phyloP scores from a whole-genome alignment of 1,284 basidiomycete species.

The Mycena sp. region DNA sequence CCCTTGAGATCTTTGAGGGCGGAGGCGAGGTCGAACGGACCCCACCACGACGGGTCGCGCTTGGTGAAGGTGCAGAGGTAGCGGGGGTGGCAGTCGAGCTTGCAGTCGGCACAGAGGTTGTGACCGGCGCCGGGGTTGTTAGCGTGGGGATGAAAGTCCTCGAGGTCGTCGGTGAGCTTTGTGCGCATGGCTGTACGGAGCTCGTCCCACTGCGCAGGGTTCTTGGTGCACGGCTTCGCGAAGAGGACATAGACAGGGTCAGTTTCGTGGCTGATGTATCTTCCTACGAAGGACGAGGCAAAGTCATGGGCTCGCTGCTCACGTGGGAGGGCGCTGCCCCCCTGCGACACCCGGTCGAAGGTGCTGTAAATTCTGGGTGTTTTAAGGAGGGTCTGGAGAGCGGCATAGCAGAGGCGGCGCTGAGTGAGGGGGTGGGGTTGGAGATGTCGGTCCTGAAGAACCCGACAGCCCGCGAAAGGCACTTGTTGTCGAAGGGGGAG shows the following conservation, averaged over 20 bases:
- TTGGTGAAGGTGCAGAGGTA: conserved; percentile 5
- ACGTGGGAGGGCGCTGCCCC: background rate
- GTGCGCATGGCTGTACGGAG: background rate
- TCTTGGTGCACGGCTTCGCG: background rate
- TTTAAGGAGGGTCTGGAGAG: background rate
- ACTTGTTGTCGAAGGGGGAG: background rate
- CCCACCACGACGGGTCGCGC: conserved; percentile 7
- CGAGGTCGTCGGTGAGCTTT: background rate
- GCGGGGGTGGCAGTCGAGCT: conserved; percentile 12
- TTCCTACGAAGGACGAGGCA: background rate
- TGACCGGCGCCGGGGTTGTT: background rate
- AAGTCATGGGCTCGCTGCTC: background rate
- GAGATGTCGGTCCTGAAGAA: background rate
- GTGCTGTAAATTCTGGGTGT: background rate
- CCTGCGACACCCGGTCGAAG: background rate
- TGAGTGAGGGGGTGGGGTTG: background rate
- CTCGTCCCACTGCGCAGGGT: conserved; percentile 6
- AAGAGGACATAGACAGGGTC: conserved; percentile 3
- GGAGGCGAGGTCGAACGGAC: background rate
- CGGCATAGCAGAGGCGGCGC: background rate
- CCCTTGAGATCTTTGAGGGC: background rate
- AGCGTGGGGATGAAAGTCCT: background rate
- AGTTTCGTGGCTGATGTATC: background rate
- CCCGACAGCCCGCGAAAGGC: background rate
- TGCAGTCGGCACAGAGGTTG: conserved; percentile 11